Evolutionary conservation across 495 filamentous ascomycete genomes (phyloP).

Genomic region (Lasiosphaeris hirsuta): DNA sequence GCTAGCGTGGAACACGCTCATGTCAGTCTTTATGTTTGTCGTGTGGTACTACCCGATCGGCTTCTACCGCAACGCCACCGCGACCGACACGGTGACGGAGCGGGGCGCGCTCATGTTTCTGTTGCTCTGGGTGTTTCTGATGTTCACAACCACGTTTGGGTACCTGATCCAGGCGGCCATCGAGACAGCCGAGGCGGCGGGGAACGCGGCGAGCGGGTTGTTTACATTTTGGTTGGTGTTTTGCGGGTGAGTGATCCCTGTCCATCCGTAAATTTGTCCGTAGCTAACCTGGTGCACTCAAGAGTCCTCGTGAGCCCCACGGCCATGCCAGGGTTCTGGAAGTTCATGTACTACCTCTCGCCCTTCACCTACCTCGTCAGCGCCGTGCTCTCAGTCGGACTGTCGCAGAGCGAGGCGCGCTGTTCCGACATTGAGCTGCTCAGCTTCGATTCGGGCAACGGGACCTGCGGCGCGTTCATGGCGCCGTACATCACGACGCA

Average conservation of each 20-base stretch:
- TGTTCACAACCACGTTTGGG: conserved; percentile 55
- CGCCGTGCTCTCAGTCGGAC: conserved; percentile 17
- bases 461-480: conserved; percentile 15
- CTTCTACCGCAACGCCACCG: conserved; percentile 37
- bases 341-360: conserved; percentile 47
- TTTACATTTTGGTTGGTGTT: conserved; percentile 19
- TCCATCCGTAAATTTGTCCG: conserved; percentile 42
- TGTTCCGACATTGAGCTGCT: conserved; percentile 3
- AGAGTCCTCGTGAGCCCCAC: conserved; percentile 18
- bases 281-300: not conserved
- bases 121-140: conserved; percentile 40
- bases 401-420: not conserved
- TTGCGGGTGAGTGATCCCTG: conserved; percentile 11
- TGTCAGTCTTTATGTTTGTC: conserved; percentile 52
- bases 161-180: conserved; percentile 47
- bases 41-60: conserved; percentile 57
- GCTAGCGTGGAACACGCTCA: conserved; percentile 52
- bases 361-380: conserved; percentile 51
- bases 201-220: conserved; percentile 56
- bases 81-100: conserved; percentile 31
- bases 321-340: conserved; percentile 42
- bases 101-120: conserved; percentile 30
- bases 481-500: conserved; percentile 12
- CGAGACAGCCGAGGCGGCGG: conserved; percentile 53
- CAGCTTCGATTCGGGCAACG: not conserved